A percentile compares a stretch with the other conserved stretches of the same genome.
These are phyloP conservation scores for Acarospora socialis DNA, from an alignment of 2,329 filamentous ascomycete genomes.

Conservation along the genomic window DNA sequence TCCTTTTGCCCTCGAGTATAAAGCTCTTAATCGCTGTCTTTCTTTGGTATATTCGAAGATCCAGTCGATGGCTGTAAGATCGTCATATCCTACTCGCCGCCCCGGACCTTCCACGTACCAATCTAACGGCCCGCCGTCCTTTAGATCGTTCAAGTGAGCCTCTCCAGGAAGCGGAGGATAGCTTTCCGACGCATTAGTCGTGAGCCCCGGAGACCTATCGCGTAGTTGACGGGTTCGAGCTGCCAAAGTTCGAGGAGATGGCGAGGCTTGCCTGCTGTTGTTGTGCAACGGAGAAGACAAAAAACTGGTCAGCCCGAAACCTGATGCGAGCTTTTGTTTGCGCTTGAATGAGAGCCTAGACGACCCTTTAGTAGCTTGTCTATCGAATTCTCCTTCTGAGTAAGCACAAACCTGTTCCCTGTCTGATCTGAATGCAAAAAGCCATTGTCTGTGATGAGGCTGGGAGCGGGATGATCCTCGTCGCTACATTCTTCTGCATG, in stretches of 20 bases:
- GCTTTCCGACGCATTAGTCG: too few relatives aligned
- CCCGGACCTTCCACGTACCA: conserved; percentile 88
- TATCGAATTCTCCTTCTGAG: too few relatives aligned
- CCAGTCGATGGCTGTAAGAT: conserved; percentile 97
- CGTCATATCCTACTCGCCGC: conserved; percentile 82
- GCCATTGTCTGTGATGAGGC: too few relatives aligned
- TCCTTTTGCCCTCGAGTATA: conserved; percentile 55
- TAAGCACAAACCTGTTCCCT: too few relatives aligned
- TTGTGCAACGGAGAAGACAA: conserved; percentile 17
- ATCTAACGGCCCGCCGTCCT: conserved; percentile 39
- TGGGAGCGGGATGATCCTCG: too few relatives aligned
- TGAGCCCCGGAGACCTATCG: conserved; percentile 17
- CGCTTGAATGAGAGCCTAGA: conserved; percentile 29
- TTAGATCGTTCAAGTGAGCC: conserved; percentile 14
- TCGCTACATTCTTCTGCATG: too few relatives aligned
- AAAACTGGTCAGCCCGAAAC: conserved; percentile 27
- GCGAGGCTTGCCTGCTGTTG: conserved; percentile 1
- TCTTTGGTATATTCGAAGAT: conserved; percentile 98
- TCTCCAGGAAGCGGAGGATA: too few relatives aligned
- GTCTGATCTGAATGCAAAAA: too few relatives aligned
- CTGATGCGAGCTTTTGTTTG: conserved; percentile 26
- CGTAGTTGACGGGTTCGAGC: conserved; percentile 17
- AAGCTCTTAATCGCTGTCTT: conserved; percentile 66
- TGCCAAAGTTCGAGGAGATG: conserved; percentile 6
- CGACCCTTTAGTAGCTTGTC: not conserved